A percentile compares a stretch with the other conserved stretches of the same genome.
Conservation (phyloP, 495 filamentous ascomycete species). For the Aspergillus ellipticus region DNA sequence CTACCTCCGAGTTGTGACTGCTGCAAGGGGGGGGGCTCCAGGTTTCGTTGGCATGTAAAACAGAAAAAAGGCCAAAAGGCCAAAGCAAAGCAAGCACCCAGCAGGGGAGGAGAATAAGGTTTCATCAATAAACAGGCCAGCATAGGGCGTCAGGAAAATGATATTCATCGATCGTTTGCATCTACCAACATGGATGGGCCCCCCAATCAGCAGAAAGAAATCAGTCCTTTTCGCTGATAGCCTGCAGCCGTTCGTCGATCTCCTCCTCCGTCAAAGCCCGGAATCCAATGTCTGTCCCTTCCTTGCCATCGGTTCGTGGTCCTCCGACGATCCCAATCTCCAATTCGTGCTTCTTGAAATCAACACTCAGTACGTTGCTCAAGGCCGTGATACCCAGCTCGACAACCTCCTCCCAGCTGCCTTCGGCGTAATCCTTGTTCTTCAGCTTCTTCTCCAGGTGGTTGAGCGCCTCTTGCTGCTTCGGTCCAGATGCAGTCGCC, state of each 20-base stretch:
- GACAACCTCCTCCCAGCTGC: conserved; percentile 95
- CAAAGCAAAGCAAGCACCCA: conserved; percentile 8
- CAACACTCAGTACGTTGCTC: conserved; percentile 93
- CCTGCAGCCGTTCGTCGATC: conserved; percentile 96
- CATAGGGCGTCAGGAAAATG: conserved; percentile 2
- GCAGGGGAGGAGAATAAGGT: conserved; percentile 2
- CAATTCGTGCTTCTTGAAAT: conserved; percentile 99
- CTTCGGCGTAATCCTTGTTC: conserved; percentile 93
- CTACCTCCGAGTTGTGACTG: not conserved
- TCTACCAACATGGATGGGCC: conserved; percentile 17
- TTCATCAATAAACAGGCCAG: conserved; percentile 2
- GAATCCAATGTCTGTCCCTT: conserved; percentile 74
- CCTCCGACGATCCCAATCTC: conserved; percentile 96
- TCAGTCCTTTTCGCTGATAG: conserved; percentile 97
- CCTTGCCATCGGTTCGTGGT: conserved; percentile 70
- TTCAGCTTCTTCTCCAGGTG: conserved; percentile 99
- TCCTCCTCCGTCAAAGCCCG: conserved; percentile 91
- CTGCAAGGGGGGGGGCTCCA: conserved; percentile 12
- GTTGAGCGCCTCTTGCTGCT: conserved; percentile 97
- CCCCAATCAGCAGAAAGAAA: conserved; percentile 5
- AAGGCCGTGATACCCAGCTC: conserved; percentile 91
- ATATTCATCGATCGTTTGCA: conserved; percentile 20
- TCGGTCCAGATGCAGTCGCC: conserved; percentile 92
- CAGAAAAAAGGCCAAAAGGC: conserved; percentile 19
- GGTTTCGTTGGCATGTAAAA: not conserved